These are phyloP conservation scores for Clavispora asparagi DNA, from an alignment of 805 yeast genomes.

Conservation along the genomic window DNA sequence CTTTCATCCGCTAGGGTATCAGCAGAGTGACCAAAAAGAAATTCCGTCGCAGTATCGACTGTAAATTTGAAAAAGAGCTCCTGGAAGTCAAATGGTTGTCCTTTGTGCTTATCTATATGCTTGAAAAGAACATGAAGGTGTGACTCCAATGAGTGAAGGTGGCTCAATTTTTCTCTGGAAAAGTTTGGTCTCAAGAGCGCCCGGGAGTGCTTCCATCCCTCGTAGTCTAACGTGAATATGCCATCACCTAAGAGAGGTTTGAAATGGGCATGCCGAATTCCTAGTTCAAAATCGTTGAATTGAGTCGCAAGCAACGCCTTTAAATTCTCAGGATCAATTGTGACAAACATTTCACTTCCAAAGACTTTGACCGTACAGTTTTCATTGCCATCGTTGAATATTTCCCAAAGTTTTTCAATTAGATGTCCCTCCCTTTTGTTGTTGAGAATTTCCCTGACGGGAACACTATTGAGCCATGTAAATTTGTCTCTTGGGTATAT, in stretches of 20 bases:
- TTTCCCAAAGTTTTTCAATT: constrained; percentile 5
- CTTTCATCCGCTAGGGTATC: constrained; percentile 2
- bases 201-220: constrained; percentile 36
- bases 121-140: constrained; percentile 24
- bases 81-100: constrained; percentile 10
- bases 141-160: constrained; percentile 28
- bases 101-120: constrained; percentile 13
- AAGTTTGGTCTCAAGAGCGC: constrained; percentile 36
- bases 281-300: constrained; percentile 31
- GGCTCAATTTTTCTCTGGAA: constrained; percentile 34
- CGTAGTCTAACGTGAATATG: constrained; percentile 33
- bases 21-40: constrained; percentile 11
- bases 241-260: constrained; percentile 34
- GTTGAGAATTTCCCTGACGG: neutral
- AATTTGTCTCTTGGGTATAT: neutral
- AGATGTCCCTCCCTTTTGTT: constrained; percentile 5
- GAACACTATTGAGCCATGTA: neutral
- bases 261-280: constrained; percentile 28
- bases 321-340: constrained; percentile 33
- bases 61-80: constrained; percentile 11
- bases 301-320: constrained; percentile 36
- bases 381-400: constrained; percentile 6
- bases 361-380: constrained; percentile 3
- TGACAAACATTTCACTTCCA: constrained; percentile 8
- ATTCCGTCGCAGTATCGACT: constrained; percentile 13